These are phyloP conservation scores for Tulasnella calospora DNA, from an alignment of 768 basidiomycete genomes.

Conservation along the genomic window DNA sequence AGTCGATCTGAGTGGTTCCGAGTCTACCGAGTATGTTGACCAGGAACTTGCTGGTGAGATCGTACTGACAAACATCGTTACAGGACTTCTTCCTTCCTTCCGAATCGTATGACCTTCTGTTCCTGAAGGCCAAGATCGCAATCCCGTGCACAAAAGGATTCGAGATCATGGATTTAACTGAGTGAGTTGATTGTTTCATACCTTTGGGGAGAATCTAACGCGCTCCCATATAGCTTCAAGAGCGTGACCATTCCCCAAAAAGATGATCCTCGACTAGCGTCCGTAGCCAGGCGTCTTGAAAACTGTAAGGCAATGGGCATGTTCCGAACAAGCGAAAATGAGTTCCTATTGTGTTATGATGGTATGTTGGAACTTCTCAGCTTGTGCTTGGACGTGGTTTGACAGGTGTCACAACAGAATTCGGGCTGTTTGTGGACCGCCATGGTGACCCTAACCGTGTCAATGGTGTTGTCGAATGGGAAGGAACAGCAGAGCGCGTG, in stretches of 20 bases:
- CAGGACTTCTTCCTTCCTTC: slow-evolving; percentile 89
- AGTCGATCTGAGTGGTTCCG: slow-evolving; percentile 93
- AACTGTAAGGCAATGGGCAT: slow-evolving; percentile 80
- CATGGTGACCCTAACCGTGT: slow-evolving; percentile 79
- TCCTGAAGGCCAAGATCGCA: slow-evolving; percentile 89
- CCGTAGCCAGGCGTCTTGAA: slow-evolving; percentile 75
- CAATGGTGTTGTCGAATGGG: slow-evolving; percentile 82
- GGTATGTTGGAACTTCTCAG: slow-evolving; percentile 45
- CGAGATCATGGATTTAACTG: slow-evolving; percentile 93
- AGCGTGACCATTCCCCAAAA: slow-evolving; percentile 84
- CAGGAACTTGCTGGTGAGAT: not conserved
- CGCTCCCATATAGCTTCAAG: slow-evolving; percentile 58
- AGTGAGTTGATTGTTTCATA: slow-evolving; percentile 50
- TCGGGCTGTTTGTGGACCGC: slow-evolving; percentile 86
- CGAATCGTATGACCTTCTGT: slow-evolving; percentile 84
- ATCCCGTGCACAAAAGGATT: slow-evolving; percentile 92
- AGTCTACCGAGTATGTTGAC: slow-evolving; percentile 59
- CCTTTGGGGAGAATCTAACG: slow-evolving; percentile 15
- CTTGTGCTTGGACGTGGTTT: not conserved
- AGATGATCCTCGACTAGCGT: slow-evolving; percentile 60
- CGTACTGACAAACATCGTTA: not conserved
- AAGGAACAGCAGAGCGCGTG: slow-evolving; percentile 82
- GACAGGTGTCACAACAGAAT: slow-evolving; percentile 50
- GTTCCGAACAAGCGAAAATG: slow-evolving; percentile 81
- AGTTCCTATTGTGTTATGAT: slow-evolving; percentile 85